These are phyloP conservation scores for Peronospora belbahrii DNA, from an alignment of 352 stramenopile species.

Conservation along the genomic window DNA sequence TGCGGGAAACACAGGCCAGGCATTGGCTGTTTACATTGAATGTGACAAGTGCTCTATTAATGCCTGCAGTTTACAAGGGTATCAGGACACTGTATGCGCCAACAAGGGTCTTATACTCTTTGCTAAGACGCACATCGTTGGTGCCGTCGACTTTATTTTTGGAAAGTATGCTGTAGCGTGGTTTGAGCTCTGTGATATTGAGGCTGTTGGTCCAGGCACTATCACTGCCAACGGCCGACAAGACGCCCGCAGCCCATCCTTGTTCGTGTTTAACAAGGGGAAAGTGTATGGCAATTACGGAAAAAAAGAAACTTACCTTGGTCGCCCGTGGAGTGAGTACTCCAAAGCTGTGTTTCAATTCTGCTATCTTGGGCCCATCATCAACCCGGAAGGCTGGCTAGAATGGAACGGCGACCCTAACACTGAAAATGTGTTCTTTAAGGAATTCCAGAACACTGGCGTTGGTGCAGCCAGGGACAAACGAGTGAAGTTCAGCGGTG, in stretches of 20 bases:
- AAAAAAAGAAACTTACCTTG: not conserved
- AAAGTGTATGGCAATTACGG: not conserved
- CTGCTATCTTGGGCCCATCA: constrained; percentile 2
- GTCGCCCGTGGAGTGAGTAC: constrained; percentile 2
- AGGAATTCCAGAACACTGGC: constrained; percentile 12
- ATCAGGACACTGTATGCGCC: constrained; percentile 3
- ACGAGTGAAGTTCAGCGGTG: not conserved
- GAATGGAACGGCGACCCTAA: constrained; percentile 5
- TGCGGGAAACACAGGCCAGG: not conserved
- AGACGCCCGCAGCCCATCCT: not conserved
- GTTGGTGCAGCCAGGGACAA: not conserved
- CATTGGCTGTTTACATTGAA: not conserved
- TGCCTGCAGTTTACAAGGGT: not conserved
- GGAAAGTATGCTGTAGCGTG: not conserved
- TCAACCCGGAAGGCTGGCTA: constrained; percentile 7
- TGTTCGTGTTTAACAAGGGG: constrained; percentile 1
- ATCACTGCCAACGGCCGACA: constrained; percentile 4
- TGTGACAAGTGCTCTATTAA: constrained; percentile 3
- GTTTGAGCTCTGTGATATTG: constrained; percentile 2
- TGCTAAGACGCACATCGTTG: not conserved
- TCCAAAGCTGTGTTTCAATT: constrained; percentile 8
- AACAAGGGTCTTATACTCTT: constrained; percentile 1
- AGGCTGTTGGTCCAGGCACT: not conserved
- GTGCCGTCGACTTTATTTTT: constrained; percentile 4
- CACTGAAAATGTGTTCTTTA: constrained; percentile 3